Evolutionary conservation across 2,329 filamentous ascomycete species (phyloP).

Genomic region (Dryadomyces quercus-mongolicae): DNA sequence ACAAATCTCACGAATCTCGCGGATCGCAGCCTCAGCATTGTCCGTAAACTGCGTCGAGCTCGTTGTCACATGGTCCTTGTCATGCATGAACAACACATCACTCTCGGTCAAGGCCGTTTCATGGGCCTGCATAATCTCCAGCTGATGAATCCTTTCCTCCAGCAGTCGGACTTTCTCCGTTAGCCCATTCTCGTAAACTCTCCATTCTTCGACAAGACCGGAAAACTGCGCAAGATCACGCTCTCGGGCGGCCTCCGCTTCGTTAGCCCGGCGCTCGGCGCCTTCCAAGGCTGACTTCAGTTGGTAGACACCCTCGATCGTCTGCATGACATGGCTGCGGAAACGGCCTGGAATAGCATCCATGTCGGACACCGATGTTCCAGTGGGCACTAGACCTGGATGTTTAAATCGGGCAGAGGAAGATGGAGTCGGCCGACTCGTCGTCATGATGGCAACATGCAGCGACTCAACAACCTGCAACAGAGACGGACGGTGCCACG

Average conservation of each 20-base stretch:
- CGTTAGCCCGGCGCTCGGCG: slow-evolving; percentile 15
- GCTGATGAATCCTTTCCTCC: neutral
- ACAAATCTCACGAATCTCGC: neutral
- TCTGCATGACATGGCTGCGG: slow-evolving; percentile 27
- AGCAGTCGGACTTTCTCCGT: neutral
- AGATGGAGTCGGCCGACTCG: neutral
- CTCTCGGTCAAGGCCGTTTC: too few species aligned
- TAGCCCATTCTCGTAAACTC: slow-evolving; percentile 19
- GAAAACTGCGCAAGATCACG: slow-evolving; percentile 23
- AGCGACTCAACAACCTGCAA: slow-evolving; percentile 32
- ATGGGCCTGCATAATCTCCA: neutral
- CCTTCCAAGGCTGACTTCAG: slow-evolving; percentile 15
- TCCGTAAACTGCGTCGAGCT: neutral
- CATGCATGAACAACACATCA: too few species aligned
- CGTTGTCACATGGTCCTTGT: neutral
- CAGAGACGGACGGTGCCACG: slow-evolving; percentile 28
- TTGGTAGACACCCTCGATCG: slow-evolving; percentile 24
- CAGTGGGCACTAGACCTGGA: neutral
- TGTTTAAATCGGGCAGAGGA: neutral
- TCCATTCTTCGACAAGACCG: slow-evolving; percentile 24
- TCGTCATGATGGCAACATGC: slow-evolving; percentile 28
- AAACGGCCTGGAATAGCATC: slow-evolving; percentile 26
- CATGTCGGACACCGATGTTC: neutral
- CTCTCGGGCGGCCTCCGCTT: slow-evolving; percentile 18
- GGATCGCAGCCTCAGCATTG: neutral